These are phyloP conservation scores for Lasiodiplodia citricola DNA, from an alignment of 2,329 filamentous ascomycete genomes.

Conservation along the genomic window DNA sequence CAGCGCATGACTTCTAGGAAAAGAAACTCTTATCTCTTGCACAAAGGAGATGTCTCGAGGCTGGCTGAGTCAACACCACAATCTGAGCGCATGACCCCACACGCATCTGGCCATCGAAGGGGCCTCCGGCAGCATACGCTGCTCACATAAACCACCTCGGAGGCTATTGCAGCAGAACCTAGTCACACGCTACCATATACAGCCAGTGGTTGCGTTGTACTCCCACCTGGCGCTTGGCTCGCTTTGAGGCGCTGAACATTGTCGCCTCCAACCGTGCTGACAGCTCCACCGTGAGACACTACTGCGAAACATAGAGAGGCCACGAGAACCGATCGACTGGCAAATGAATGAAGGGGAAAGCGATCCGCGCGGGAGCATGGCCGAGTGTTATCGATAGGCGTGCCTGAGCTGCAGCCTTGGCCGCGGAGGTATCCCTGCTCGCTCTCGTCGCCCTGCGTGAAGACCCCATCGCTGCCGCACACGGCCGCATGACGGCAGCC, in stretches of 20 bases:
- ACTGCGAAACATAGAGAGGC: not conserved
- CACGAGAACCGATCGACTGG: no score
- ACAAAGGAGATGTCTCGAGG: not conserved
- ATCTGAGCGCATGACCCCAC: not conserved
- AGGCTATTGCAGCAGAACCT: not conserved
- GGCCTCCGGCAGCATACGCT: not conserved
- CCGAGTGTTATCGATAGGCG: constrained; percentile 17
- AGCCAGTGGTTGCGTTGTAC: not conserved
- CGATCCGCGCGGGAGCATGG: constrained; percentile 6
- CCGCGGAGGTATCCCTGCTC: constrained; percentile 12
- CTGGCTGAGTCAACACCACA: no score
- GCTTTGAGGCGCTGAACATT: not conserved
- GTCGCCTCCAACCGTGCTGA: not conserved
- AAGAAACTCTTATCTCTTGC: not conserved
- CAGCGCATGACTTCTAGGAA: not conserved
- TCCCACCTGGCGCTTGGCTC: constrained; percentile 2
- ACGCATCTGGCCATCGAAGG: not conserved
- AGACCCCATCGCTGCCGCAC: constrained; percentile 18
- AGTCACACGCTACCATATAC: not conserved
- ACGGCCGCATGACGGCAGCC: constrained; percentile 7
- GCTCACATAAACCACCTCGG: not conserved
- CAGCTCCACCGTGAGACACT: not conserved
- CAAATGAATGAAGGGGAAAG: not conserved
- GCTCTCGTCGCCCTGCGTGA: constrained; percentile 23
- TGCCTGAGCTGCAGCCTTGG: constrained; percentile 21